Conservation (phyloP, 768 basidiomycete genomes). For the Astraeus odoratus region DNA sequence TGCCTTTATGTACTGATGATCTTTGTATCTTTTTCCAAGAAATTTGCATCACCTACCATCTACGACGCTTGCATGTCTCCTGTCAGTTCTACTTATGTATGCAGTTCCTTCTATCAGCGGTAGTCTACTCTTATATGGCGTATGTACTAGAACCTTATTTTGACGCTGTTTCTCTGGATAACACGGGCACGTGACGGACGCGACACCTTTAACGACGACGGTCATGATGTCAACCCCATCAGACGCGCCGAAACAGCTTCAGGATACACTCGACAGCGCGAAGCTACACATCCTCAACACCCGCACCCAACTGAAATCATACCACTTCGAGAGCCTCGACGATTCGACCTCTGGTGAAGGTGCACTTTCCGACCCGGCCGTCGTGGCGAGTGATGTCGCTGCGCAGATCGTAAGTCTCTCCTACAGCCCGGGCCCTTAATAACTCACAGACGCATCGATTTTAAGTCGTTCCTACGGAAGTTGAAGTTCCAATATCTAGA, state of each 20-base stretch:
- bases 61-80: too few relatives aligned
- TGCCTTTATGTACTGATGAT: too few relatives aligned
- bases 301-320: conserved; percentile 16
- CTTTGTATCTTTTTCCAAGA: too few relatives aligned
- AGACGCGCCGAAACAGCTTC: conserved; percentile 19
- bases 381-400: conserved; percentile 52
- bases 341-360: conserved; percentile 22
- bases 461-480: conserved; percentile 64
- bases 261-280: conserved; percentile 20
- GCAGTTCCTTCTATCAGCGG: too few relatives aligned
- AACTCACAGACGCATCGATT: conserved; percentile 4
- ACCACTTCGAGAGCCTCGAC: conserved; percentile 25
- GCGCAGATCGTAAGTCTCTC: conserved; percentile 48
- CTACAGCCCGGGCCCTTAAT: not conserved
- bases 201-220: not conserved
- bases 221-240: conserved; percentile 17
- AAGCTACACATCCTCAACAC: conserved; percentile 18
- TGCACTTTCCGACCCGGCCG: conserved; percentile 42
- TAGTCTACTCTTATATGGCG: too few relatives aligned
- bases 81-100: too few relatives aligned
- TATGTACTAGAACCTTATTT: too few relatives aligned
- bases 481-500: conserved; percentile 88
- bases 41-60: too few relatives aligned
- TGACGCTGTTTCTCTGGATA: too few relatives aligned
- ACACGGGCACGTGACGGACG: conserved; percentile 4